A percentile compares a stretch with the other conserved stretches of the same genome.
phyloP scores from a whole-genome alignment of 2,329 filamentous ascomycete genomes.

The Hirsutella rhossiliensis region DNA sequence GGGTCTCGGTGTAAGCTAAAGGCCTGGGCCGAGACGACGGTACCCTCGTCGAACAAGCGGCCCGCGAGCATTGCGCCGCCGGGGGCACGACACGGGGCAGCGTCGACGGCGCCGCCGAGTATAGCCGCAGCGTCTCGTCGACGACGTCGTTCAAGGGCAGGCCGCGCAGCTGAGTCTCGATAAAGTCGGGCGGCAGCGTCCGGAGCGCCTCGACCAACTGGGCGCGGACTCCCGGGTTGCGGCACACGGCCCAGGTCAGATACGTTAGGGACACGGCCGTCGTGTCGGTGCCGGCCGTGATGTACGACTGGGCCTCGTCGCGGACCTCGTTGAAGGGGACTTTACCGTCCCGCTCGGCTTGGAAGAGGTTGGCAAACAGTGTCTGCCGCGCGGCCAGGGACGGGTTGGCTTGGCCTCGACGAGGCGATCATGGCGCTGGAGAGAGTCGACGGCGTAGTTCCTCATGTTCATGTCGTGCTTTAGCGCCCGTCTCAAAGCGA shows the following conservation, averaged over 20 bases:
- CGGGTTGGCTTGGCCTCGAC: constrained; percentile 8
- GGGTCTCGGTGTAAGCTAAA: constrained; percentile 34
- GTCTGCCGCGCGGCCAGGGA: constrained; percentile 17
- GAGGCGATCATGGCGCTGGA: constrained; percentile 14
- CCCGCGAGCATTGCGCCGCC: constrained; percentile 25
- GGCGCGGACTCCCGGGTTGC: constrained; percentile 14
- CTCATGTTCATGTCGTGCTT: constrained; percentile 6
- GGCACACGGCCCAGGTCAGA: constrained; percentile 26
- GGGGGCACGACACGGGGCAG: constrained; percentile 27
- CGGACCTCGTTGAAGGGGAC: constrained; percentile 19
- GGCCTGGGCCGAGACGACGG: constrained; percentile 27
- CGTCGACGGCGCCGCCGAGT: constrained; percentile 24
- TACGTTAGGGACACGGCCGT: constrained; percentile 38
- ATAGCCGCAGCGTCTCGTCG: constrained; percentile 31
- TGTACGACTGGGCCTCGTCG: constrained; percentile 29
- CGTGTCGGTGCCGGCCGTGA: constrained; percentile 39
- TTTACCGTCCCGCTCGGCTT: constrained; percentile 16
- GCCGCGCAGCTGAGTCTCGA: constrained; percentile 8
- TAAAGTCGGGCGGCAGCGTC: constrained; percentile 16
- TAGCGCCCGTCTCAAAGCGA: constrained; percentile 7
- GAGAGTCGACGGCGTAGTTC: constrained; percentile 14
- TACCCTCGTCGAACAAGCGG: constrained; percentile 25
- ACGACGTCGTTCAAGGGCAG: constrained; percentile 29
- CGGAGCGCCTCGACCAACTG: constrained; percentile 22
- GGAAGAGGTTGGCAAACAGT: constrained; percentile 24